A percentile compares a stretch with the other conserved stretches of the same genome.
phyloP scores from a whole-genome alignment of 1,139 yeast species.

The Blastobotrys serpentis region DNA sequence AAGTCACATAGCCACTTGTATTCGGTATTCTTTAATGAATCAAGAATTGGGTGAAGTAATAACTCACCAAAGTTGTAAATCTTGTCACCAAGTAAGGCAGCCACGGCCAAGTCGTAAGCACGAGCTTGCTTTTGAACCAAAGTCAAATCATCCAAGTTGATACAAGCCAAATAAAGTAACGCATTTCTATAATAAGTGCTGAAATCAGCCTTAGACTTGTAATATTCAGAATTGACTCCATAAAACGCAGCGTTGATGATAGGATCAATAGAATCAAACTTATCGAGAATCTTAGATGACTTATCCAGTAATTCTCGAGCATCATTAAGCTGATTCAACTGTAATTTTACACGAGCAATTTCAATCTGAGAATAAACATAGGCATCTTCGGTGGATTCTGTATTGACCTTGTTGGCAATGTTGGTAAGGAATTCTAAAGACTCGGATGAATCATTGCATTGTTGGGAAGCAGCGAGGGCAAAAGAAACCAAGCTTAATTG shows the following conservation, averaged over 20 bases:
- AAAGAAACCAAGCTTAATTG: conserved; percentile 77
- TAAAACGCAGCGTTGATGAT: conserved; percentile 81
- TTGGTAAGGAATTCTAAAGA: conserved; percentile 56
- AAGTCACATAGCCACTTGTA: conserved; percentile 75
- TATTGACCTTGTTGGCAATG: conserved; percentile 51
- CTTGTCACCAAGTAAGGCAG: conserved; percentile 88
- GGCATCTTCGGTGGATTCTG: conserved; percentile 47
- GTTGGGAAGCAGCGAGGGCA: conserved; percentile 57
- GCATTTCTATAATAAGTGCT: conserved; percentile 73
- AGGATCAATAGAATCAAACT: conserved; percentile 60
- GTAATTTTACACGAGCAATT: conserved; percentile 68
- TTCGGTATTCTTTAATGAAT: conserved; percentile 50
- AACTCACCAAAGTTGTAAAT: conserved; percentile 96
- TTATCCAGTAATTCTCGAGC: conserved; percentile 70
- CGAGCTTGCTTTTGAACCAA: conserved; percentile 54
- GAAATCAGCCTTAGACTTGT: conserved; percentile 73
- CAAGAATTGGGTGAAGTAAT: conserved; percentile 80
- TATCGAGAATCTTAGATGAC: conserved; percentile 58
- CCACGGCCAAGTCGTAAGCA: conserved; percentile 78
- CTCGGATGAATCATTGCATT: conserved; percentile 47
- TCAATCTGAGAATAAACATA: conserved; percentile 70
- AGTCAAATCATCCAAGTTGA: conserved; percentile 53
- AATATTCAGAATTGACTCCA: conserved; percentile 74
- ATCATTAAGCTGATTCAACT: conserved; percentile 55
- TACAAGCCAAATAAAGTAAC: conserved; percentile 61